These are phyloP conservation scores for Salix arbutifolia DNA, from an alignment of 345 rosid species.

Conservation along the genomic window DNA sequence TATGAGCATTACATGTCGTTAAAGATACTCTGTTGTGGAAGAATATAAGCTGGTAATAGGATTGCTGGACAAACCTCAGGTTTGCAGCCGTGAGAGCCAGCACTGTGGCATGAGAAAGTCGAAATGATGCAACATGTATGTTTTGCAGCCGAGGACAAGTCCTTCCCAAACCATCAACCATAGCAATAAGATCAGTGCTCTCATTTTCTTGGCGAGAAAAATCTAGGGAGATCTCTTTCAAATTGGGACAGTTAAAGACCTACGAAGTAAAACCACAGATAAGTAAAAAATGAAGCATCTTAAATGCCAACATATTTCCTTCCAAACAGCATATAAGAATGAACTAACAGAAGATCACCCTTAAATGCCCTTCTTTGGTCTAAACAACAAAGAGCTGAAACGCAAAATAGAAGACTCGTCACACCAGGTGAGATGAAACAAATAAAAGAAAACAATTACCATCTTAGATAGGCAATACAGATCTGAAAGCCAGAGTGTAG, in stretches of 20 bases:
- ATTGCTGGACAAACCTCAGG: constrained; percentile 56
- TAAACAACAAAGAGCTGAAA: not conserved
- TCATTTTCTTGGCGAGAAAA: constrained; percentile 81
- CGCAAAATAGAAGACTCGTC: not conserved
- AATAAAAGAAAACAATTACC: constrained; percentile 38
- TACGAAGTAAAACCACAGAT: constrained; percentile 14
- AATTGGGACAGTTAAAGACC: constrained; percentile 80
- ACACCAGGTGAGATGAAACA: not conserved
- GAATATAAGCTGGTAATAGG: not conserved
- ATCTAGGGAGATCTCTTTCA: constrained; percentile 75
- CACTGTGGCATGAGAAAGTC: constrained; percentile 73
- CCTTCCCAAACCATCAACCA: constrained; percentile 75
- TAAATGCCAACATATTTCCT: not conserved
- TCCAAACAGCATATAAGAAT: not conserved
- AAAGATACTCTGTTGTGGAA: not conserved
- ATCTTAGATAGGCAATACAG: constrained; percentile 69
- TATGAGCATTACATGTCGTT: not conserved
- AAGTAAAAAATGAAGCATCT: not conserved
- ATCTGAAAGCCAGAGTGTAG: constrained; percentile 84
- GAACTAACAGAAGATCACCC: not conserved
- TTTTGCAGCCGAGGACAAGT: constrained; percentile 68
- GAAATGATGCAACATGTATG: constrained; percentile 76
- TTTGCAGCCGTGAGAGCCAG: constrained; percentile 81
- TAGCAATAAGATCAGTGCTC: constrained; percentile 58
- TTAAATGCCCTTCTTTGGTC: not conserved